A percentile compares a stretch with the other conserved stretches of the same genome.
These are phyloP conservation scores for Dichomitus squalens DNA, from an alignment of 1,284 basidiomycete genomes.

Conservation along the genomic window DNA sequence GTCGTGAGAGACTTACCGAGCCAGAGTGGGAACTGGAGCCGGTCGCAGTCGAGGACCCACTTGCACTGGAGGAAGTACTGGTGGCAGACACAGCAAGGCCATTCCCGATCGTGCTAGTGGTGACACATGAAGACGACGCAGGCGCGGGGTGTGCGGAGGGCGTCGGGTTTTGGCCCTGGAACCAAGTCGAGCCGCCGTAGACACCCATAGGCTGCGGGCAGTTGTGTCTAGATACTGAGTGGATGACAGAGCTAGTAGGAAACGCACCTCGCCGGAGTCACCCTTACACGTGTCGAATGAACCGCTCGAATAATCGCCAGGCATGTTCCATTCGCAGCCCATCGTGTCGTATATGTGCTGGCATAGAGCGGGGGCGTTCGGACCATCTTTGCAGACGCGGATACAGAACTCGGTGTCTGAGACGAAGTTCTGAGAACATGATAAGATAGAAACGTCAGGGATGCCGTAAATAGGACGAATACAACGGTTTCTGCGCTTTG, in stretches of 20 bases:
- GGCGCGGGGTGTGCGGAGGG: conserved; percentile 63
- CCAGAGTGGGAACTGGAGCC: background rate
- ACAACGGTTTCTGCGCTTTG: background rate
- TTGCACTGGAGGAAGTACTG: background rate
- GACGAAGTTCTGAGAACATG: conserved; percentile 63
- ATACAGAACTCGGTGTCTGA: conserved; percentile 69
- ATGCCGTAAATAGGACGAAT: background rate
- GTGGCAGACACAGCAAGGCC: conserved; percentile 26
- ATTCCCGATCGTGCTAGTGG: conserved; percentile 45
- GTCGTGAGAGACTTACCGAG: background rate
- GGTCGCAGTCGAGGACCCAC: background rate
- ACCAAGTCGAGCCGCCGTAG: conserved; percentile 66
- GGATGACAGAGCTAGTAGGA: no score
- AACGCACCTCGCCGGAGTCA: conserved; percentile 50
- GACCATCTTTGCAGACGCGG: conserved; percentile 68
- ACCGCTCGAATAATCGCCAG: conserved; percentile 58
- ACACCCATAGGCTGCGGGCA: conserved; percentile 63
- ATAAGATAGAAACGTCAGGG: background rate
- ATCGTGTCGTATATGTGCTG: conserved; percentile 69
- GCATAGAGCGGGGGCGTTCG: conserved; percentile 60
- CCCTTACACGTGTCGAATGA: conserved; percentile 60
- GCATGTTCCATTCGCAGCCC: conserved; percentile 73
- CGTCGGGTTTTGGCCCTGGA: conserved; percentile 62
- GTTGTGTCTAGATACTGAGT: conserved; percentile 4
- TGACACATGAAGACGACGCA: conserved; percentile 54